Evolutionary conservation across 140 eudicot genomes (phyloP).

Genomic region (Oenanthe javanica): DNA sequence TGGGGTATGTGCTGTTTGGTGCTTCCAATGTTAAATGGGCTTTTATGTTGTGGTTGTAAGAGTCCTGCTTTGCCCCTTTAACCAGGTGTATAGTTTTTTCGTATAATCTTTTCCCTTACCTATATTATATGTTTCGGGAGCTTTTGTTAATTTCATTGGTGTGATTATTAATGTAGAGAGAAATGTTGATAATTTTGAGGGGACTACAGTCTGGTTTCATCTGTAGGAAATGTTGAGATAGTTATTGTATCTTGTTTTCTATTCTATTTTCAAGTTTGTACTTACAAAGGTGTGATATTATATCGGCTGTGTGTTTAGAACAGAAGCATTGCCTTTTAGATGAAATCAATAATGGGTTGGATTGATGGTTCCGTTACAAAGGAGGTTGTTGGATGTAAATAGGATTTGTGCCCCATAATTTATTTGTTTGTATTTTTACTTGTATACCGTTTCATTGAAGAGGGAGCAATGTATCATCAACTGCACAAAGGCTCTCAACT

Average conservation of each 20-base stretch:
- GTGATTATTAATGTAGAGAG: slow-evolving; percentile 11
- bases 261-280: not conserved
- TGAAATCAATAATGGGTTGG: not conserved
- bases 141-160: slow-evolving; percentile 12
- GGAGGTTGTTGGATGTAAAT: not conserved
- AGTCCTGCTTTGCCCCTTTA: not conserved
- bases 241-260: not conserved
- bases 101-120: not conserved
- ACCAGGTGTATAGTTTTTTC: slow-evolving; percentile 9
- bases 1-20: not conserved
- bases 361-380: not conserved
- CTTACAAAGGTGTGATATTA: not conserved
- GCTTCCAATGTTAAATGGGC: not conserved
- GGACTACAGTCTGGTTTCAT: not conserved
- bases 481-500: too few relatives aligned
- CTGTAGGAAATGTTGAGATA: not conserved
- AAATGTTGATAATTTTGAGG: not conserved
- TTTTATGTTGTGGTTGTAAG: not conserved
- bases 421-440: too few relatives aligned
- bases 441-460: too few relatives aligned
- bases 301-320: not conserved
- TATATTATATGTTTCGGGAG: not conserved
- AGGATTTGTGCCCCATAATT: not conserved
- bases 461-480: too few relatives aligned
- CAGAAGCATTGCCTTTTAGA: not conserved